phyloP scores from a whole-genome alignment of 192 early-diverging fungal genomes.

The Coemansia javaensis region DNA sequence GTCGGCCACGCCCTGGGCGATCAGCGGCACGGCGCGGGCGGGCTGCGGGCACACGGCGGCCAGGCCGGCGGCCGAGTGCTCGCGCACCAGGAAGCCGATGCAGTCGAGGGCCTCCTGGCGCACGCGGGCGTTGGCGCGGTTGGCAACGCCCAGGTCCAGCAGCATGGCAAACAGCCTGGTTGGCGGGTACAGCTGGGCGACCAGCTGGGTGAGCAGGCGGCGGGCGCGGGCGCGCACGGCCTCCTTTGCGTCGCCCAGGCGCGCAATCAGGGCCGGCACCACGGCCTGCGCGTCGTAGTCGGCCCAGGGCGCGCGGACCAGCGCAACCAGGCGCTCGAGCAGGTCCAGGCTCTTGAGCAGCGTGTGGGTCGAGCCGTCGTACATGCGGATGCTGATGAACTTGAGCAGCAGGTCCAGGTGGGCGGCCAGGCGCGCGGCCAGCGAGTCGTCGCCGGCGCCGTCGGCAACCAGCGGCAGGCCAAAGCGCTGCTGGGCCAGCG shows the following conservation, averaged over 20 bases:
- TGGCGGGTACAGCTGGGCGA: constrained; percentile 72
- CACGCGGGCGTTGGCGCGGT: constrained; percentile 73
- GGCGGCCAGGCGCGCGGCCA: constrained; percentile 60
- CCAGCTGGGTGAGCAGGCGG: constrained; percentile 62
- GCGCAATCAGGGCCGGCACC: constrained; percentile 58
- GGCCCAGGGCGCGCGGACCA: constrained; percentile 58
- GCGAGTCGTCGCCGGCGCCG: constrained; percentile 45
- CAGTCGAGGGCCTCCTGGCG: constrained; percentile 82
- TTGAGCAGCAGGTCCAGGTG: constrained; percentile 78
- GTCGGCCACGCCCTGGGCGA: constrained; percentile 72
- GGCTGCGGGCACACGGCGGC: constrained; percentile 51
- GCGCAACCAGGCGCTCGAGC: constrained; percentile 63
- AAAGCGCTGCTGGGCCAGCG: constrained; percentile 37
- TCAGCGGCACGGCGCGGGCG: constrained; percentile 63
- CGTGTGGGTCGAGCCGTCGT: constrained; percentile 87
- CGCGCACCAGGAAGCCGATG: constrained; percentile 65
- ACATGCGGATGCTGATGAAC: constrained; percentile 83
- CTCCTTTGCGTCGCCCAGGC: constrained; percentile 85
- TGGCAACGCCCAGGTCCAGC: constrained; percentile 59
- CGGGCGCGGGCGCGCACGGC: constrained; percentile 64
- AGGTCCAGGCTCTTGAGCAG: constrained; percentile 80
- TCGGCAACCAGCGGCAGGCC: constrained; percentile 27
- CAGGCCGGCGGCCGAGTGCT: constrained; percentile 41
- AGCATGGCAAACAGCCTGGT: constrained; percentile 72
- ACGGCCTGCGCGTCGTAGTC: constrained; percentile 82